These are phyloP conservation scores for Elymus sibiricus DNA, from an alignment of 176 grass and related monocot genomes.

Conservation along the genomic window DNA sequence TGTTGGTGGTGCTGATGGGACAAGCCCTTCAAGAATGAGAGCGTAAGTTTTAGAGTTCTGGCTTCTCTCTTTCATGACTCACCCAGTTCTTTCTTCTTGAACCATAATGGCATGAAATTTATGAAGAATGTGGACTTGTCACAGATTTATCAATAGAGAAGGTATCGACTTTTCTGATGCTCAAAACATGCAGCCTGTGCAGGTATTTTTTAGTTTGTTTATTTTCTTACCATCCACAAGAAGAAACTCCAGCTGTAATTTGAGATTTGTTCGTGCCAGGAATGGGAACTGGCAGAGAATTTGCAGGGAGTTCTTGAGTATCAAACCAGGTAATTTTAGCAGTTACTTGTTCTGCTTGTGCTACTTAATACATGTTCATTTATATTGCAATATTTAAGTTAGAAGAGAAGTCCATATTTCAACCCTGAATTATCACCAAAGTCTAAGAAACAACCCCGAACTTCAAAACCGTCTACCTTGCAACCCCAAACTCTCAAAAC, in stretches of 20 bases:
- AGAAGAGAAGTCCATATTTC: too few species aligned
- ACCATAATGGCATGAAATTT: slow-evolving; percentile 15
- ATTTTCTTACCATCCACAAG: slow-evolving; percentile 18
- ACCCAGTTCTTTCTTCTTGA: neutral
- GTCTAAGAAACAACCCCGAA: too few species aligned
- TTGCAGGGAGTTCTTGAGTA: slow-evolving; percentile 89
- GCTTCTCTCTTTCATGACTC: neutral
- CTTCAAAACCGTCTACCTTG: too few species aligned
- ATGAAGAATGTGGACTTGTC: slow-evolving; percentile 25
- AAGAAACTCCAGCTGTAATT: slow-evolving; percentile 12
- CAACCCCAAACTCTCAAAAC: too few species aligned
- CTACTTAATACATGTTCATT: neutral
- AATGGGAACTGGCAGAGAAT: slow-evolving; percentile 98
- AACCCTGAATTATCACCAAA: too few species aligned
- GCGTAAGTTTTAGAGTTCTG: slow-evolving; percentile 53
- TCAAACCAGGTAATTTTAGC: slow-evolving; percentile 73
- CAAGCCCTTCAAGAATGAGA: slow-evolving; percentile 97
- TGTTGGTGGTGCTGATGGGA: slow-evolving; percentile 88
- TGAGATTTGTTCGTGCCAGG: slow-evolving; percentile 54
- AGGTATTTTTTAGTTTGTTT: slow-evolving; percentile 50
- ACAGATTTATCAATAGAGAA: slow-evolving; percentile 97
- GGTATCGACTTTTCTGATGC: slow-evolving; percentile 97
- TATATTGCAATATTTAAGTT: neutral
- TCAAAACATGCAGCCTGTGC: slow-evolving; percentile 95
- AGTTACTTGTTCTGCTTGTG: neutral